A percentile compares a stretch with the other conserved stretches of the same genome.
Conservation (phyloP, 2,329 filamentous ascomycete genomes). For the Thelonectria blattea region DNA sequence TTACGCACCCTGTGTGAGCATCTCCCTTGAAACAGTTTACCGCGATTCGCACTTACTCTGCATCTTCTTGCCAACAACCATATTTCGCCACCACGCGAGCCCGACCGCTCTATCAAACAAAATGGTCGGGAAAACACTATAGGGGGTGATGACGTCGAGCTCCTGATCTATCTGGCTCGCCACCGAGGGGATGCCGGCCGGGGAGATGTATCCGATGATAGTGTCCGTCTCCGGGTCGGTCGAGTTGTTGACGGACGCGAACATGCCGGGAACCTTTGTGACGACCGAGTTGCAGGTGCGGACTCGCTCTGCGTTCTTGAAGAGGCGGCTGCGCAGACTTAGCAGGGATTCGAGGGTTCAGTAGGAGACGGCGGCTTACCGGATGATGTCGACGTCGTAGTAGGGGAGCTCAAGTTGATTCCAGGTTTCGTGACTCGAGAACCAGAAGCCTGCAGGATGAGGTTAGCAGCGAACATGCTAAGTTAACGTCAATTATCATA, state of each 20-base stretch:
- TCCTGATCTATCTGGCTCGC: conserved; percentile 48
- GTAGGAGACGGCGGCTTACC: conserved; percentile 29
- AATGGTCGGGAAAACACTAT: conserved; percentile 46
- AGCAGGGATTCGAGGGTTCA: not conserved
- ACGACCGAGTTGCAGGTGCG: conserved; percentile 50
- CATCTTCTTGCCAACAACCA: conserved; percentile 50
- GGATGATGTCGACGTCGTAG: conserved; percentile 48
- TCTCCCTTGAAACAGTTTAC: not conserved
- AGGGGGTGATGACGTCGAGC: conserved; percentile 50
- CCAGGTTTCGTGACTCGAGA: conserved; percentile 50
- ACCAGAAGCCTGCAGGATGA: conserved; percentile 44
- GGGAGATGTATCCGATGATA: conserved; percentile 49
- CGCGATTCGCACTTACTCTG: conserved; percentile 42
- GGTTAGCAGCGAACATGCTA: not conserved
- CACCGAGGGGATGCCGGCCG: conserved; percentile 49
- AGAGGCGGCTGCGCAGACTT: conserved; percentile 39
- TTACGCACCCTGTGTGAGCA: not conserved
- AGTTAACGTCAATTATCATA: not conserved
- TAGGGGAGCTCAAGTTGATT: conserved; percentile 52
- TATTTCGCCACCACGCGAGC: conserved; percentile 51
- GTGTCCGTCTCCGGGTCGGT: conserved; percentile 45
- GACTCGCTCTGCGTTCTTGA: conserved; percentile 48
- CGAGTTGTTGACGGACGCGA: conserved; percentile 51
- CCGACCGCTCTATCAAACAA: conserved; percentile 47
- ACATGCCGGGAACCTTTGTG: conserved; percentile 47